Base-by-base conservation (phyloP, 208 protist species). In the Novymonas esmeraldas region DNA sequence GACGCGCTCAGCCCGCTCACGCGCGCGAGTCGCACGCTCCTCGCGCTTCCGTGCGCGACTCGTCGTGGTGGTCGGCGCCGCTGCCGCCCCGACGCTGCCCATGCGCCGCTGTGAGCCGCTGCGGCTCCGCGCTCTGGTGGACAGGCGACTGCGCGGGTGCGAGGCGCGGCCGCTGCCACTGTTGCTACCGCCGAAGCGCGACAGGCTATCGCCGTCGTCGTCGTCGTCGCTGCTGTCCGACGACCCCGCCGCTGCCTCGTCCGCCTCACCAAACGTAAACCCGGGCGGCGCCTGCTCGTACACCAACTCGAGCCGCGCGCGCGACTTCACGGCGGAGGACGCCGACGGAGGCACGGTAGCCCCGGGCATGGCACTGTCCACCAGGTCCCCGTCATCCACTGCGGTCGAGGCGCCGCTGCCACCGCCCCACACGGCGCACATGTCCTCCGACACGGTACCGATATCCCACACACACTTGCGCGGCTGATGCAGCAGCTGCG, bases 401-500 rank as follows among this genome's bases (percentile, higher is more conserved):
- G 42, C 39, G 11, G 18, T 28, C 1, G 18, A 36, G 13, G 57
- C 22, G 26, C 49, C 48, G 34, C 49, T 67, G 14, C 22, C 34
- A 6, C 34, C 54, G 4, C 22, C 20, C 3, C 52, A 39, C 7
- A 75, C 51, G 6, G 50, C 41, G 46, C 69, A 72, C 64, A 68
- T 68, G 39, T 66, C 72, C 49, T 81, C 79, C 2, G 70, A 52
- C 5, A 91, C 73, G 13, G 58, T 64, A 9, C 79, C 73, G 39
- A 88, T 78, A 29, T 87, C 77, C 85, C 82, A 91, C 9, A 80
- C 59, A 31, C 78, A 71, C 61, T 86, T 79, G 38, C 82, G 85
- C 34, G 82, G 75, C 64, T 64, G 64, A 20, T 78, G 56, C 44
- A 67, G 34, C 20, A 71, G 59, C 51, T 78, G 72, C 2, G 51